Evolutionary conservation across 768 basidiomycete species (phyloP), one percentile per base, ranked within the genome.

Genomic region (Ephemerocybe angulata): DNA sequence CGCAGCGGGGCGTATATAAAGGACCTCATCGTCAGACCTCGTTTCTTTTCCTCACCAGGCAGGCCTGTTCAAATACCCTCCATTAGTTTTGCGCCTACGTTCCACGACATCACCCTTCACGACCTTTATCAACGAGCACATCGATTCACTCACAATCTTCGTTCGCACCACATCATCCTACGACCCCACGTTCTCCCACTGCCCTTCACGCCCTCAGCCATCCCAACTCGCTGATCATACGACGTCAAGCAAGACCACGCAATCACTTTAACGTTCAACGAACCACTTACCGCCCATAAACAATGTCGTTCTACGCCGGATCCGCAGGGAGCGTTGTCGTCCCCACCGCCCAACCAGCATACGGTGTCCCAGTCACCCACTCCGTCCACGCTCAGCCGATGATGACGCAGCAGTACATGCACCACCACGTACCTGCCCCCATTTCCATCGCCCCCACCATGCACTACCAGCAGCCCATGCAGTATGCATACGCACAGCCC

Each of bases 321-420:
- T 56, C 55, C n/a, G 55, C 55, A 31, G 55, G 55, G 11, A 56
- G 55, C 55, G 55, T 56, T 31, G 55, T 56, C 55, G 41, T 56
- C 40, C 47, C 54, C 28, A 29, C 43, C 21, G 46, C 46, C 10
- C 3, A 33, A 27, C 21, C 37, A 3, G 38, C 48, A 28, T 56
- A 56, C 42, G 52, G 52, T 17, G 31, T 53, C 7, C 41, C 52
- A 13, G n/a, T 29, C 1, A 19, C 50, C 24, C 50, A 52, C 13
- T 27, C 50, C 27, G 21, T 51, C 31, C 15, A 17, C n/a, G 38
- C 38, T 17, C 24, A 22, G n/a, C 52, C 52, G 11, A 25, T 19
- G 19, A 25, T 47, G 19, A 22, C 29, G 7, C 21, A 22, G 12
- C 41, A 28, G 25, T 27, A 25, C 27, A 53, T 53, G 52, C 21